Conservation (phyloP, 1,139 yeast genomes). For the Blastobotrys ciferrii region DNA sequence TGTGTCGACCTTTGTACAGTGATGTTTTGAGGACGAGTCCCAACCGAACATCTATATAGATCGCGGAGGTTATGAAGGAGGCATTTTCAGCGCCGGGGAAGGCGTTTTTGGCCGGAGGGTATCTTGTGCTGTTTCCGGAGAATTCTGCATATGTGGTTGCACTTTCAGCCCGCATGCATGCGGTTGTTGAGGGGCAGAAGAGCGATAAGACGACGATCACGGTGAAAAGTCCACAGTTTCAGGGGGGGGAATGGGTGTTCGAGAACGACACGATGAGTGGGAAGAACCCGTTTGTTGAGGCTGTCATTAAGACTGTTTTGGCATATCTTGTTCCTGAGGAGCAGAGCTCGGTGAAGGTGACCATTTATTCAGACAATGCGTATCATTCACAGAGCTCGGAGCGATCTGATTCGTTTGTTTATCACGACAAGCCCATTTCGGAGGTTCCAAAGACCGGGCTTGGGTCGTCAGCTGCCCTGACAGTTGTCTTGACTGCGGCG, state of each 20-base stretch:
- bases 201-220: constrained; percentile 36
- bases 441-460: constrained; percentile 90
- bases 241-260: constrained; percentile 68
- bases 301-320: constrained; percentile 56
- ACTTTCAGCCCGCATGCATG: constrained; percentile 86
- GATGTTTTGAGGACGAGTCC: neutral
- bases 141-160: constrained; percentile 84
- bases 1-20: too few relatives aligned
- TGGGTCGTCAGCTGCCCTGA: constrained; percentile 94
- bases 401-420: constrained; percentile 45
- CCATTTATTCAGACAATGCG: constrained; percentile 80
- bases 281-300: constrained; percentile 73
- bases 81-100: constrained; percentile 91
- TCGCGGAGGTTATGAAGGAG: constrained; percentile 6
- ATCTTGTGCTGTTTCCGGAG: constrained; percentile 75
- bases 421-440: constrained; percentile 58
- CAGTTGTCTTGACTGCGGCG: constrained; percentile 75
- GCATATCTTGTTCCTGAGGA: constrained; percentile 47
- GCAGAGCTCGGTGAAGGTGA: constrained; percentile 43
- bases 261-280: constrained; percentile 5
- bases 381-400: constrained; percentile 66
- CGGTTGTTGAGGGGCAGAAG: constrained; percentile 44
- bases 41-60: neutral
- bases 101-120: constrained; percentile 92
- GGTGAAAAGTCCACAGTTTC: constrained; percentile 78